These are phyloP conservation scores for Acer yangbiense DNA, from an alignment of 345 rosid species.

Conservation along the genomic window DNA sequence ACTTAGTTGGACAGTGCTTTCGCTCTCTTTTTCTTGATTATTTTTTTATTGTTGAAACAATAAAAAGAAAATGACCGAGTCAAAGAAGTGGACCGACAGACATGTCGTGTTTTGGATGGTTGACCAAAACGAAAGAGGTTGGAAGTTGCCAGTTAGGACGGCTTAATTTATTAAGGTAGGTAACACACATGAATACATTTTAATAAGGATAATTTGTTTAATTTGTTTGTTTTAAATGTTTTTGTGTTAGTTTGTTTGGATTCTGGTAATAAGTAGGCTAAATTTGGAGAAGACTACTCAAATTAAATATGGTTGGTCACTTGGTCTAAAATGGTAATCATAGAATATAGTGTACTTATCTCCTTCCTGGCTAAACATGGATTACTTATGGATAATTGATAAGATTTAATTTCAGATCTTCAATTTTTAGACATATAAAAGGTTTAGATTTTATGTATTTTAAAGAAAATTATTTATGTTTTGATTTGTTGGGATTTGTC, in stretches of 20 bases:
- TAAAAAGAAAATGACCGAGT: conserved; percentile 23
- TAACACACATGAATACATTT: not conserved
- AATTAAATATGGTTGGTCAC: not conserved
- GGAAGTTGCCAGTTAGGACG: conserved; percentile 39
- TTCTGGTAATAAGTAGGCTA: conserved; percentile 6
- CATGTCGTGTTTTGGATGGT: conserved; percentile 47
- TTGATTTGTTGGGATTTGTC: too few relatives aligned
- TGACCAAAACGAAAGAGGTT: conserved; percentile 39
- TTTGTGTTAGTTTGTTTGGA: not conserved
- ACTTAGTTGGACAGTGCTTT: conserved; percentile 3
- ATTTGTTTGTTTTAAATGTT: not conserved
- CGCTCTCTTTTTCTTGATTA: not conserved
- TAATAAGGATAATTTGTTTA: not conserved
- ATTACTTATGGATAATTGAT: not conserved
- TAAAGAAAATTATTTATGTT: too few relatives aligned
- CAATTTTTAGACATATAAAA: not conserved
- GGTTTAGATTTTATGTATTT: too few relatives aligned
- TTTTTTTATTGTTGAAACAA: too few relatives aligned
- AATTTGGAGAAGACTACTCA: not conserved
- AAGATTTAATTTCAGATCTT: not conserved
- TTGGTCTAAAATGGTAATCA: not conserved
- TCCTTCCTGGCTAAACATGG: not conserved
- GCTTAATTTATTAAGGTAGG: conserved; percentile 22
- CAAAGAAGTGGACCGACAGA: conserved; percentile 37
- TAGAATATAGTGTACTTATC: too few relatives aligned